phyloP scores from a whole-genome alignment of 192 early-diverging fungal species.

The Backusella macrospora region DNA sequence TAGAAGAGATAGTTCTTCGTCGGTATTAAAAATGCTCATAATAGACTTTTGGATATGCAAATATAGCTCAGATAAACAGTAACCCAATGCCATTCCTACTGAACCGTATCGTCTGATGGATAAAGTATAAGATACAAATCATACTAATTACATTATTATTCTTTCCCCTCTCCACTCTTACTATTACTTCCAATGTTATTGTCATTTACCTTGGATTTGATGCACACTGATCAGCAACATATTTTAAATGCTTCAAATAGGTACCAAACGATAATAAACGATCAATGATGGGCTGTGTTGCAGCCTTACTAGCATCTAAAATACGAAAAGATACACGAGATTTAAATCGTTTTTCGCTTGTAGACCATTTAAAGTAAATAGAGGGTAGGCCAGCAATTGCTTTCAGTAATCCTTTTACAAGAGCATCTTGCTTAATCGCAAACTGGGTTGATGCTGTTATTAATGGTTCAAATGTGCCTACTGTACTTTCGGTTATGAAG shows the following conservation, averaged over 20 bases:
- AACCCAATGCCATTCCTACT: constrained; percentile 43
- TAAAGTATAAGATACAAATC: neutral
- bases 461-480: neutral
- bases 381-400: constrained; percentile 25
- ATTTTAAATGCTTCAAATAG: constrained; percentile 35
- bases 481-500: constrained; percentile 21
- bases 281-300: neutral
- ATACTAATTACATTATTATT: neutral
- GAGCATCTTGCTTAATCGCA: neutral
- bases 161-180: neutral
- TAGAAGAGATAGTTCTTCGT: constrained; percentile 16
- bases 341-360: constrained; percentile 2
- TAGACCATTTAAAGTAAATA: constrained; percentile 14
- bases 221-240: constrained; percentile 33
- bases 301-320: constrained; percentile 12
- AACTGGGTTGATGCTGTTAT: neutral
- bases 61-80: constrained; percentile 36
- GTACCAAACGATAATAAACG: constrained; percentile 27
- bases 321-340: constrained; percentile 15
- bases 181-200: neutral
- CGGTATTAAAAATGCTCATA: constrained; percentile 28
- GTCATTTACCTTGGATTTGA: constrained; percentile 35
- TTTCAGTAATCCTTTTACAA: constrained; percentile 17
- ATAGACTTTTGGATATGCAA: constrained; percentile 40
- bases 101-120: constrained; percentile 36